Evolutionary conservation across 2,329 filamentous ascomycete genomes (phyloP).

Genomic region (Amauroascus niger): DNA sequence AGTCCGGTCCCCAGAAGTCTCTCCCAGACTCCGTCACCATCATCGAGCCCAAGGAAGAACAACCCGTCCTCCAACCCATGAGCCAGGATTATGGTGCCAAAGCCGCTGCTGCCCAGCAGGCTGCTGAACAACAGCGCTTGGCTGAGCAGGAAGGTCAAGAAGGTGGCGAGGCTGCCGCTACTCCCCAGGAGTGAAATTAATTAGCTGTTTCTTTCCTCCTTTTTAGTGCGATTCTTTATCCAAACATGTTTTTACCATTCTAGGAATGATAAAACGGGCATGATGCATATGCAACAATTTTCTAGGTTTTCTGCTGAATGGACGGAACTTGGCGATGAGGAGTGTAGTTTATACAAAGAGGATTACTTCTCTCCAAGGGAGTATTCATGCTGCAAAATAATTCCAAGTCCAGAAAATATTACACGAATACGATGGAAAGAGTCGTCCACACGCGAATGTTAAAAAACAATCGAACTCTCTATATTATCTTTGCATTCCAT

Average conservation of each 20-base stretch:
- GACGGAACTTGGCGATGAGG: slow-evolving; percentile 10
- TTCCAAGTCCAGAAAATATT: too few relatives aligned
- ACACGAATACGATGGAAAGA: background rate
- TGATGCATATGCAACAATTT: slow-evolving; percentile 9
- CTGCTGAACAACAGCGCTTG: slow-evolving; percentile 47
- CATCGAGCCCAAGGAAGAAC: slow-evolving; percentile 99
- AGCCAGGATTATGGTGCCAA: slow-evolving; percentile 99
- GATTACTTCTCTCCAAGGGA: slow-evolving; percentile 4
- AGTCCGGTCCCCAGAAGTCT: slow-evolving; percentile 92
- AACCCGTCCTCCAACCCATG: slow-evolving; percentile 85
- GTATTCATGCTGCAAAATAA: background rate
- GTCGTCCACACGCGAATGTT: background rate
- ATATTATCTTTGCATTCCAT: background rate
- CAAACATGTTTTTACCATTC: background rate
- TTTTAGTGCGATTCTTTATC: slow-evolving; percentile 6
- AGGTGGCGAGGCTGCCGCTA: slow-evolving; percentile 34
- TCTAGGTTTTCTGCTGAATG: slow-evolving; percentile 8
- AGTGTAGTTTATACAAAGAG: slow-evolving; percentile 11
- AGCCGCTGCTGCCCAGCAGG: slow-evolving; percentile 55
- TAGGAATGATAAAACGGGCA: slow-evolving; percentile 10
- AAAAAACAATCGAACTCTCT: background rate
- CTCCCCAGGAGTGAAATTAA: slow-evolving; percentile 38
- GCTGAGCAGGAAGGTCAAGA: slow-evolving; percentile 42
- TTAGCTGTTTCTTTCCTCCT: slow-evolving; percentile 10
- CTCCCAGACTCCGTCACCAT: slow-evolving; percentile 98